Conservation (phyloP, 345 rosid species). For the Nephelium lappaceum region DNA sequence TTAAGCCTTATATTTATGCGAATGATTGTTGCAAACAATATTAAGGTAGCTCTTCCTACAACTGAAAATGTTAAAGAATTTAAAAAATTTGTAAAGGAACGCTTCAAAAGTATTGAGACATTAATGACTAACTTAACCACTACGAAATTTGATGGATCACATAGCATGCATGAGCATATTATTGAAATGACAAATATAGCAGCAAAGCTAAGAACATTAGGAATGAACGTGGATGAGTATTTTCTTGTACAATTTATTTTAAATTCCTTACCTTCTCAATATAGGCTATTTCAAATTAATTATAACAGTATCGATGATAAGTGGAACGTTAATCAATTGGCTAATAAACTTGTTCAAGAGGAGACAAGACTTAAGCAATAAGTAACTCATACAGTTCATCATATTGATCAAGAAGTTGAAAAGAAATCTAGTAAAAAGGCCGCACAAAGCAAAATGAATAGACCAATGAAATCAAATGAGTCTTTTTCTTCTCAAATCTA, state of each 20-base stretch:
- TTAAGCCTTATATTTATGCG: no score
- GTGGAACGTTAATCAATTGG: not conserved
- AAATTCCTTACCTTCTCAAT: not conserved
- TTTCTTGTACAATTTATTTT: no score
- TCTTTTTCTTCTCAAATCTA: no score
- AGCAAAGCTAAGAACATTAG: not conserved
- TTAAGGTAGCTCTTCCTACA: no score
- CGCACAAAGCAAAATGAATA: no score
- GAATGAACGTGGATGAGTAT: conserved; percentile 2
- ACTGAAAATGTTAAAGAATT: not conserved
- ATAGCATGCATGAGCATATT: no score
- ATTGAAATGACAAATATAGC: conserved; percentile 23
- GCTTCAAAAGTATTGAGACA: conserved; percentile 3
- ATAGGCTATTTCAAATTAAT: conserved; percentile 2
- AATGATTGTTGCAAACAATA: no score
- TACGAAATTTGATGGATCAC: conserved; percentile 25
- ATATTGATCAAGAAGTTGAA: no score
- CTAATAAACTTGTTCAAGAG: conserved; percentile 6
- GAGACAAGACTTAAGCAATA: not conserved
- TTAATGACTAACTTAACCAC: no score
- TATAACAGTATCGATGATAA: no score
- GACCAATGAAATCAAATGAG: no score
- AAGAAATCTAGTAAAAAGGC: no score
- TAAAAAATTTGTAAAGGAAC: conserved; percentile 3
- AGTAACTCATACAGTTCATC: not conserved